Percentiles rank a stretch among this genome's conserved stretches.
These are phyloP conservation scores for Candida endomychidarum DNA, from an alignment of 805 yeast species.

Conservation along the genomic window DNA sequence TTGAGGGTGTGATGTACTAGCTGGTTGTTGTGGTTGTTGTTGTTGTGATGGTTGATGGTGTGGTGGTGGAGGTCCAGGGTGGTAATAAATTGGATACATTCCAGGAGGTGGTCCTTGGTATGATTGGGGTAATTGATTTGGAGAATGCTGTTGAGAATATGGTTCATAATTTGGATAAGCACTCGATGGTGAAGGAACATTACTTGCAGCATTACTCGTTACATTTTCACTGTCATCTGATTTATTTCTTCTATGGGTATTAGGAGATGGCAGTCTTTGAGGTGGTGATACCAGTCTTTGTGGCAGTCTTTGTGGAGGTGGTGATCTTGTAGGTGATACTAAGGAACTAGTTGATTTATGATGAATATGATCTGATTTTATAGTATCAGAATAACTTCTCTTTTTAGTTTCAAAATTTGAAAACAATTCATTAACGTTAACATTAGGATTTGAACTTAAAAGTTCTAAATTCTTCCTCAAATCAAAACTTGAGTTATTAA, in stretches of 20 bases:
- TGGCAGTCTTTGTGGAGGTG: slow-evolving; percentile 27
- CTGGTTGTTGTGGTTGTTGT: not conserved
- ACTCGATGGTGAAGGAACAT: slow-evolving; percentile 17
- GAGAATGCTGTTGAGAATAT: slow-evolving; percentile 21
- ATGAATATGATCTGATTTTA: slow-evolving; percentile 10
- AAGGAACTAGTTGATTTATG: slow-evolving; percentile 16
- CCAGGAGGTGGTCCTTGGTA: slow-evolving; percentile 14
- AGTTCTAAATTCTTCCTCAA: slow-evolving; percentile 15
- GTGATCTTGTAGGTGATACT: slow-evolving; percentile 32
- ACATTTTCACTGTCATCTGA: slow-evolving; percentile 26
- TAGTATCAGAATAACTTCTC: slow-evolving; percentile 26
- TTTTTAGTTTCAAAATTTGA: slow-evolving; percentile 10
- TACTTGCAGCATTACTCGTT: slow-evolving; percentile 9
- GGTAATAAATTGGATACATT: slow-evolving; percentile 17
- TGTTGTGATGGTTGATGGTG: slow-evolving; percentile 6
- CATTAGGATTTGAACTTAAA: slow-evolving; percentile 19
- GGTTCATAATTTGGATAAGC: slow-evolving; percentile 7
- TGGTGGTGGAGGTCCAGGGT: slow-evolving; percentile 11
- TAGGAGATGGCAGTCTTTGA: slow-evolving; percentile 23
- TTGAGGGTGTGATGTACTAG: not conserved
- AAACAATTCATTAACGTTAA: slow-evolving; percentile 17
- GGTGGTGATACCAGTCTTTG: slow-evolving; percentile 17
- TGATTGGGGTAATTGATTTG: slow-evolving; percentile 15
- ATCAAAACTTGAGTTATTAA: slow-evolving; percentile 18
- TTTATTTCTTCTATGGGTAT: slow-evolving; percentile 22